Evolutionary conservation across 2,329 filamentous ascomycete genomes (phyloP), one percentile per base, ranked within the genome.

Genomic region (Herpotrichia juniperi): DNA sequence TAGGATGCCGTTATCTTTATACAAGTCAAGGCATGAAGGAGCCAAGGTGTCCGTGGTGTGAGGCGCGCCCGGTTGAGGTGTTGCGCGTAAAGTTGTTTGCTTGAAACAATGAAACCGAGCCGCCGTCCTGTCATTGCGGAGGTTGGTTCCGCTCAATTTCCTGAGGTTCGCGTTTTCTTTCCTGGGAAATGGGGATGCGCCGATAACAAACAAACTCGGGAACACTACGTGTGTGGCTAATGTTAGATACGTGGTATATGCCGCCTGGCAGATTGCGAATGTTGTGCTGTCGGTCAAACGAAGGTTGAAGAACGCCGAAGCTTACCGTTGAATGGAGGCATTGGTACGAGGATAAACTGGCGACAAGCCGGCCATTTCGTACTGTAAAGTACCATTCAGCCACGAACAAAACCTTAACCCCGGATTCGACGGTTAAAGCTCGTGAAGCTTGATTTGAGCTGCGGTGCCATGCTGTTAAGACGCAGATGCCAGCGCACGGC

Each of bases 391-490:
- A 45, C 42, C 26, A 30, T 24, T 31, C 17, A 45, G 42, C 30
- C 25, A 45, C 46, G 30, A 24, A 30, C 39, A 34, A 50, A 50
- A 35, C 40, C 17, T 9, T 24, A 24, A 46, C 30, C 42, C 48
- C 32, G 30, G 47, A 44, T 50, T 44, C 34, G 21, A 44, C 24
- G 31, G 48, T 28, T 46, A 42, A 46, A 40, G 21, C 19, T 25
- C 37, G 34, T 17, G 19, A 37, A 7, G 40, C 30, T 45, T 30
- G 24, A 25, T n/a, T 24, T 14, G 14, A 39, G 17, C 12, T 50
- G 48, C 48, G 24, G 42, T 50, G 48, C n/a, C 21, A 31, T 24
- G 48, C 46, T 32, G 48, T 37, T 44, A 50, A 17, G 31, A 50
- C 40, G 48, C 47, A 24, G 42, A 44, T 21, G 24, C 25, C 4